phyloP scores from a whole-genome alignment of 2,329 filamentous ascomycete species.

The Geosmithia morbida region DNA sequence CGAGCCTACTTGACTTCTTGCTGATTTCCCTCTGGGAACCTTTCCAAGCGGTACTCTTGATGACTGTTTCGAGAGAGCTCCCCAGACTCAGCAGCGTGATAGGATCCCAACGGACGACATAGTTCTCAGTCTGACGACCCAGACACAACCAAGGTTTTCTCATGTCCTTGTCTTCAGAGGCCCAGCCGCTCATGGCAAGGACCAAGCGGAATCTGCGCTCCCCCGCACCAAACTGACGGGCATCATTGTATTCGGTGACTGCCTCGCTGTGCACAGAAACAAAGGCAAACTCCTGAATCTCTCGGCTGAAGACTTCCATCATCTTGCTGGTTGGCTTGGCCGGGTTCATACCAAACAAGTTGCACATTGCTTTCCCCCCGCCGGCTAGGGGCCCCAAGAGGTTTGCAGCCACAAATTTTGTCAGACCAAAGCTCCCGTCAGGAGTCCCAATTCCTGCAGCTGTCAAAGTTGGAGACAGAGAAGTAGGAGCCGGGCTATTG shows the following conservation, averaged over 20 bases:
- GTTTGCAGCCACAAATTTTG: slow-evolving; percentile 58
- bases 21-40: slow-evolving; percentile 41
- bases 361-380: slow-evolving; percentile 65
- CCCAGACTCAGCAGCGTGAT: slow-evolving; percentile 66
- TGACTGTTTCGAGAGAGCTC: slow-evolving; percentile 59
- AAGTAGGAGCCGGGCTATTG: slow-evolving; percentile 44
- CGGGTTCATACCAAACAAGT: slow-evolving; percentile 84
- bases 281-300: slow-evolving; percentile 82
- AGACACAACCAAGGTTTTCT: slow-evolving; percentile 62
- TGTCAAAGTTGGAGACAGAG: slow-evolving; percentile 62
- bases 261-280: slow-evolving; percentile 49
- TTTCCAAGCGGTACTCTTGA: slow-evolving; percentile 70
- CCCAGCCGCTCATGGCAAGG: slow-evolving; percentile 72
- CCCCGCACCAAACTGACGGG: slow-evolving; percentile 34
- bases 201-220: slow-evolving; percentile 65
- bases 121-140: slow-evolving; percentile 60
- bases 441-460: slow-evolving; percentile 68
- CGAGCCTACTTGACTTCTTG: slow-evolving; percentile 28
- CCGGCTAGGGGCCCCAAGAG: slow-evolving; percentile 71
- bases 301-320: slow-evolving; percentile 75
- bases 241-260: slow-evolving; percentile 26
- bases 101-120: slow-evolving; percentile 73
- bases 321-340: slow-evolving; percentile 70
- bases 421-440: slow-evolving; percentile 63
- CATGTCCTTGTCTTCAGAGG: slow-evolving; percentile 57